These are phyloP conservation scores for Talaromyces islandicus DNA, from an alignment of 2,329 filamentous ascomycete species.

Conservation along the genomic window DNA sequence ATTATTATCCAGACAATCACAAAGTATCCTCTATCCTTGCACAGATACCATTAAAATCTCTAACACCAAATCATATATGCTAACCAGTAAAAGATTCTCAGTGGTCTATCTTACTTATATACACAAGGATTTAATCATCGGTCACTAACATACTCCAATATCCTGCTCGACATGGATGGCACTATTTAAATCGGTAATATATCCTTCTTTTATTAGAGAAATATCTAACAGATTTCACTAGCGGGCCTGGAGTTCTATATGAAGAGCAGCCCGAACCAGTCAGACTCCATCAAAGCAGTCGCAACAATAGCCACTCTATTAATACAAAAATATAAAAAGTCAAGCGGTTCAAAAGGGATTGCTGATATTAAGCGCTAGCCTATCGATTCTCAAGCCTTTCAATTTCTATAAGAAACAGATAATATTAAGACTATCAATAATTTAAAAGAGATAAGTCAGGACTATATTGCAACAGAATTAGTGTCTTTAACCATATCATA, in stretches of 20 bases:
- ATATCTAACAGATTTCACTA: background rate
- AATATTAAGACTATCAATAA: background rate
- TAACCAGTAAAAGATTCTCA: background rate
- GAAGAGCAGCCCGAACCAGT: background rate
- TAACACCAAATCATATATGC: background rate
- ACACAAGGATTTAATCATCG: background rate
- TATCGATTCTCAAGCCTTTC: background rate
- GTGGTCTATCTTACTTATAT: background rate
- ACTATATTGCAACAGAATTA: slow-evolving; percentile 10
- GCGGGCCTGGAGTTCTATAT: background rate
- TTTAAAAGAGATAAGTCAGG: background rate
- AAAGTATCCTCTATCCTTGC: background rate
- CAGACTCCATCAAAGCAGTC: background rate
- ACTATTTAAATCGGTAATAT: background rate
- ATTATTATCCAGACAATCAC: background rate
- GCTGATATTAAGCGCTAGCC: background rate
- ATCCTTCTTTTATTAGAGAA: background rate
- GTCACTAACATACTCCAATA: background rate
- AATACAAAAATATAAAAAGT: background rate
- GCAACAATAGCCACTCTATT: background rate
- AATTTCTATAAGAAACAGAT: background rate
- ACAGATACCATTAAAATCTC: background rate
- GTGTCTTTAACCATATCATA: slow-evolving; percentile 10
- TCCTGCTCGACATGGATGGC: background rate
- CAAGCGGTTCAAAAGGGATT: background rate